phyloP scores from a whole-genome alignment of 768 basidiomycete species.

The Dacryopinax spathularia region DNA sequence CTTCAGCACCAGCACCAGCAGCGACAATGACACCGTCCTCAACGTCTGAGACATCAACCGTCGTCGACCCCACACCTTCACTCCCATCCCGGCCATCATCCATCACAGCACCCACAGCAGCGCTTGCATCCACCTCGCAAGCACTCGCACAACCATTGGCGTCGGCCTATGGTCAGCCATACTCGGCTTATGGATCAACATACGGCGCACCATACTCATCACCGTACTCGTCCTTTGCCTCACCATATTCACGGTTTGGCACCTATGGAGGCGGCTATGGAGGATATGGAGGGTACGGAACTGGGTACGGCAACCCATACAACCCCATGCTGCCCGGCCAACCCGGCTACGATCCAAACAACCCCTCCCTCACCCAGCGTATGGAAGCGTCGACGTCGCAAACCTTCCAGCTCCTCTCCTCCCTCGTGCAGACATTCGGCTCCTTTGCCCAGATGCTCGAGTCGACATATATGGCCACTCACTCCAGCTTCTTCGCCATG shows the following conservation, averaged over 20 bases:
- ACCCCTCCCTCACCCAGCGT: slow-evolving; percentile 64
- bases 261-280: slow-evolving; percentile 32
- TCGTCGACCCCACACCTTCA: slow-evolving; percentile 14
- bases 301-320: slow-evolving; percentile 22
- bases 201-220: slow-evolving; percentile 17
- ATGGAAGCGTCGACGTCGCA: slow-evolving; percentile 81
- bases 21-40: slow-evolving; percentile 18
- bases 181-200: slow-evolving; percentile 8
- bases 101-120: slow-evolving; percentile 21
- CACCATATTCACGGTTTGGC: slow-evolving; percentile 29
- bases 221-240: slow-evolving; percentile 30
- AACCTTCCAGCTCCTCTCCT: slow-evolving; percentile 85
- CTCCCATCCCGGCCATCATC: slow-evolving; percentile 36
- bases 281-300: slow-evolving; percentile 32
- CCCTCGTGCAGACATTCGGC: slow-evolving; percentile 86
- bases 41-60: slow-evolving; percentile 16
- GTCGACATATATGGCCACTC: slow-evolving; percentile 57
- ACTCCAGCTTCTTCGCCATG: slow-evolving; percentile 91
- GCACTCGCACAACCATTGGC: slow-evolving; percentile 19
- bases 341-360: slow-evolving; percentile 31
- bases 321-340: slow-evolving; percentile 16
- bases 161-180: neutral
- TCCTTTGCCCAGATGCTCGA: slow-evolving; percentile 97
- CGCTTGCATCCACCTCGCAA: slow-evolving; percentile 23
- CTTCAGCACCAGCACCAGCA: slow-evolving; percentile 20